Evolutionary conservation across 169 alveolate species (phyloP), one percentile per base, ranked within the genome.

Genomic region (Plasmodium billcollinsi): DNA sequence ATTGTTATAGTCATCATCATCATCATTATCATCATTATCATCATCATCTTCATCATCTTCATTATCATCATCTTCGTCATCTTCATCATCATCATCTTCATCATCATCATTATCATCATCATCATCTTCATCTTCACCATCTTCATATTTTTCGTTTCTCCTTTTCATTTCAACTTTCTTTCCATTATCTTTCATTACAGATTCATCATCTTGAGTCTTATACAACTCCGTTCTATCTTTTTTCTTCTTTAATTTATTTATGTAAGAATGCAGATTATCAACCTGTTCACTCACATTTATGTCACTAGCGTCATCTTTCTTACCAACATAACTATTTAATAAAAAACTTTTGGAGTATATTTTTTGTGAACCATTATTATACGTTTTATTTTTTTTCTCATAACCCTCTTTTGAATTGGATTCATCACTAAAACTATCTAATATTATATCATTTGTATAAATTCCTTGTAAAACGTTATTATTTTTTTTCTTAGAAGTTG

Each of bases 231-330:
- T 65, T 39, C 50, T 15, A 21, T 24, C 67, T 20, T 9, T 78
- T 66, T 78, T 78, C 24, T 78, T 78, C 26, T 78, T 78, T 15
- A 78, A 71, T 66, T 66, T 78, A 49, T 66, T 66, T 78, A 78
- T 78, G 54, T 78, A 78, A 14, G 89, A 59, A 66, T 78, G 66
- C 67, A 78, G 52, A 56, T 78, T 78, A 49, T 78, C 89, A 58
- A 78, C 89, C 56, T 78, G 70, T 2, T 47, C 26, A 24, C 76
- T 78, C 78, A 47, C 50, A 65, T 78, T 78, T 9, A 52, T 58
- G 11, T 66, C 66, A 33, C 33, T 4, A 26, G 4, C 2, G 6
- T 29, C 76, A 18, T 59, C 69, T 59, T 78, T 78, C 29, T 78
- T 78, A 43, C 69, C 67, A 15, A 14, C 7, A 14, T 78, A 66